Evolutionary conservation across 257 asterid genomes (phyloP).

Genomic region (Solanum sparsipilum): DNA sequence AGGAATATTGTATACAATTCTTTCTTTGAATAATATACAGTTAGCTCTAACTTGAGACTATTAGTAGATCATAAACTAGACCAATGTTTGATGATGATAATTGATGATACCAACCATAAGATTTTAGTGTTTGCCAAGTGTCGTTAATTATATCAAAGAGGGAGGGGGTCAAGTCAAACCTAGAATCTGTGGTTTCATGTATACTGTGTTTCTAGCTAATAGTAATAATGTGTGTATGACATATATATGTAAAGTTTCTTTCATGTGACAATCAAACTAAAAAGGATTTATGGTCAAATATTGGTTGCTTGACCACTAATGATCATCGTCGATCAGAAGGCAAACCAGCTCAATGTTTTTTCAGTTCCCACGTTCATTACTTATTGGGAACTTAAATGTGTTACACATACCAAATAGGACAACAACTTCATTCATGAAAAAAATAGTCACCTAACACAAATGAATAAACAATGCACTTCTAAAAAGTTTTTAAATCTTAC

Average conservation of each 20-base stretch:
- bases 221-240: background rate
- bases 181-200: background rate
- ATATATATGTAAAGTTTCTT: background rate
- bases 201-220: background rate
- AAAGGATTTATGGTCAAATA: background rate
- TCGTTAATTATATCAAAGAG: background rate
- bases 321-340: background rate
- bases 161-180: background rate
- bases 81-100: background rate
- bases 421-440: background rate
- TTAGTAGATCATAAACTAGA: background rate
- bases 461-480: background rate
- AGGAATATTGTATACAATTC: background rate
- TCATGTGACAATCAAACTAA: background rate
- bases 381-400: background rate
- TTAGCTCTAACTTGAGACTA: background rate
- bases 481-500: background rate
- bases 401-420: background rate
- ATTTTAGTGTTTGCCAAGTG: background rate
- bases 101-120: background rate
- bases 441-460: background rate
- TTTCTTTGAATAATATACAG: background rate
- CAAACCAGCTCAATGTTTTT: background rate
- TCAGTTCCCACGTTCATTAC: background rate
- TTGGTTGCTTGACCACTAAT: background rate